Evolutionary conservation across 768 basidiomycete genomes (phyloP), one percentile per base, ranked within the genome.

Genomic region (Filobasidium wieringae): DNA sequence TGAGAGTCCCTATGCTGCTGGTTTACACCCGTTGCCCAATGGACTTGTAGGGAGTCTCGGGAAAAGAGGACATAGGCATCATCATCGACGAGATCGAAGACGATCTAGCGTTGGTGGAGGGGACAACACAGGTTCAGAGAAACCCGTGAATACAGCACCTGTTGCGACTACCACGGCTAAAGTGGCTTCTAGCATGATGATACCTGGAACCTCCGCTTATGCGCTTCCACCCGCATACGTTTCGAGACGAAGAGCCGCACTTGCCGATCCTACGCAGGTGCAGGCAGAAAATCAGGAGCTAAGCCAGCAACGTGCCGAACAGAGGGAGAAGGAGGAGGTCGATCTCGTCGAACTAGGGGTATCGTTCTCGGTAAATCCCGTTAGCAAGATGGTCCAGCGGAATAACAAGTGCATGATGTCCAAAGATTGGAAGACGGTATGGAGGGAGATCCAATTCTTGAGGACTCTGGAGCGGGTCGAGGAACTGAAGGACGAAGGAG

Each of bases 391-490:
- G 45, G 49, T 72, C 36, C 14, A 63, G 29, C 65, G 63, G 55
- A 68, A 68, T 22, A 65, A 58, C 22, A 73, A 73, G 59, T 70
- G 68, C 47, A 62, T 73, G 19, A 53, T 68, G 53, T 70, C 70
- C 11, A 57, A 37, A 19, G 72, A 73, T 49, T 63, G 62, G 62
- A 56, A 88, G 86, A 79, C 89, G 45, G 88, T 87, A 0, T 82
- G 86, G 69, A 77, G 79, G 17, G 92, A 96, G 68, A 68, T 93
- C 58, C 79, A 84, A 60, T 78, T 92, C 32, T 73, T 86, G 31
- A 82, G 87, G 39, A 82, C 88, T 0, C 78, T 95, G 62, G 88
- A 92, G 47, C 80, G 85, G 11, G 83, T 99, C 49, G 91, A 97
- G 59, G 72, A 77, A 29, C 79, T 96, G 58, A 92, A 95, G 72